These are phyloP conservation scores for Aspergillus sclerotioniger DNA, from an alignment of 495 filamentous ascomycete genomes.

Conservation along the genomic window DNA sequence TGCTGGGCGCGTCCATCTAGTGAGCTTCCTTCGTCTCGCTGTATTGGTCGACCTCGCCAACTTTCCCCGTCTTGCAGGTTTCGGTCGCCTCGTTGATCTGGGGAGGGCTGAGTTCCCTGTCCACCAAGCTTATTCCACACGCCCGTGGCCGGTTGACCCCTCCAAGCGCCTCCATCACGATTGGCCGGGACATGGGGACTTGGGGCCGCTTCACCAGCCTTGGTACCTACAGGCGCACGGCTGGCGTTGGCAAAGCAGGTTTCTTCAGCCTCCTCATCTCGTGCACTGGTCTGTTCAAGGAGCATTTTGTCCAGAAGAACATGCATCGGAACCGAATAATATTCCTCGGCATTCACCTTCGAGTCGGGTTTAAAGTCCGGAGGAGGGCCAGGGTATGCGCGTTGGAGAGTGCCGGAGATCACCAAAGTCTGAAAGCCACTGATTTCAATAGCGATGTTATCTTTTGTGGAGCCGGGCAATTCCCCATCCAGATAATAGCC, in stretches of 20 bases:
- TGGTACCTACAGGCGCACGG: too few relatives aligned
- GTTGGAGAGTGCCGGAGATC: neutral
- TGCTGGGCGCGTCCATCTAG: too few relatives aligned
- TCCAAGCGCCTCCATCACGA: too few relatives aligned
- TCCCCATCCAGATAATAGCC: neutral
- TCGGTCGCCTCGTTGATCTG: too few relatives aligned
- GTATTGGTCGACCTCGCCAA: too few relatives aligned
- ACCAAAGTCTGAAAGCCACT: neutral
- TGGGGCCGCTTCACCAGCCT: too few relatives aligned
- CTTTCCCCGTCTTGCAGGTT: too few relatives aligned
- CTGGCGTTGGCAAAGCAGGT: neutral
- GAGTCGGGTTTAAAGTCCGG: neutral
- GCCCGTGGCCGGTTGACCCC: too few relatives aligned
- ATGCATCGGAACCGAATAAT: neutral
- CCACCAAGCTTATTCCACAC: too few relatives aligned
- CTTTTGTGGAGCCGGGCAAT: neutral
- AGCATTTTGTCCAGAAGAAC: neutral
- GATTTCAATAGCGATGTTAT: neutral
- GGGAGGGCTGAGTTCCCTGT: too few relatives aligned
- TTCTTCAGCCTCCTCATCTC: neutral
- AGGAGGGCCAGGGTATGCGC: neutral
- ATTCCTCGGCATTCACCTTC: neutral
- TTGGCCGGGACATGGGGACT: too few relatives aligned
- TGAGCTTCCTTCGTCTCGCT: too few relatives aligned
- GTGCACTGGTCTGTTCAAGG: neutral